Conservation (phyloP, 1,284 basidiomycete species). For the Moniliella sp. region DNA sequence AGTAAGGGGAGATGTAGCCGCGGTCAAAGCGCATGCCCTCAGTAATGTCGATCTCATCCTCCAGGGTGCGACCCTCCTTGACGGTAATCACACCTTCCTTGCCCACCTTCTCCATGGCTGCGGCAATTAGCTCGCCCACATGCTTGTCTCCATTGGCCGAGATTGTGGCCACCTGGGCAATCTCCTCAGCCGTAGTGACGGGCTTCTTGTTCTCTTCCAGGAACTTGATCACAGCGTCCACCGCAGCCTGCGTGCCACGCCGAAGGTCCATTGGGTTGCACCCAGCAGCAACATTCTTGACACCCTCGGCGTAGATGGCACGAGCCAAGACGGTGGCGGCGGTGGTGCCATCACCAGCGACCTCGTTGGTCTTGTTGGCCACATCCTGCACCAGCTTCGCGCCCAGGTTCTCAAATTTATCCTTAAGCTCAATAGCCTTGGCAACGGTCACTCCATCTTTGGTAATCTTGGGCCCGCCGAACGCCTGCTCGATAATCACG, state of each 20-base stretch:
- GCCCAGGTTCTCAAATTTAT: constrained; percentile 97
- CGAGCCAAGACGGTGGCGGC: constrained; percentile 89
- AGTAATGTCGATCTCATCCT: constrained; percentile 93
- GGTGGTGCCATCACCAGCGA: constrained; percentile 91
- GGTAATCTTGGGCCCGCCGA: constrained; percentile 89
- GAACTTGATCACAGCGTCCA: constrained; percentile 80
- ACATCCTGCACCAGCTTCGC: constrained; percentile 91
- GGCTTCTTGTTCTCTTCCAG: constrained; percentile 71
- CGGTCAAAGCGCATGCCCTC: constrained; percentile 99
- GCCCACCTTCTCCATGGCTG: constrained; percentile 98
- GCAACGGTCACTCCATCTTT: constrained; percentile 97
- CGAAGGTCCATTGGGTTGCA: constrained; percentile 99
- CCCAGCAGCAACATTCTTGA: constrained; percentile 94
- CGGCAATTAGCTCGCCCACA: constrained; percentile 85
- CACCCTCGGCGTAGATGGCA: constrained; percentile 92
- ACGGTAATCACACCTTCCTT: constrained; percentile 99
- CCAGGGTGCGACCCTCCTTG: constrained; percentile 89
- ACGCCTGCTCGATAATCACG: constrained; percentile 95
- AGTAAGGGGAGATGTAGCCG: constrained; percentile 93
- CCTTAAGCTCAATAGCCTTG: constrained; percentile 76
- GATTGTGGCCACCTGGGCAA: constrained; percentile 92
- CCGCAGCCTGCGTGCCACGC: constrained; percentile 80
- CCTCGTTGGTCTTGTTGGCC: constrained; percentile 85
- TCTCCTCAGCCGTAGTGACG: constrained; percentile 89
- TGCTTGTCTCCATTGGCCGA: constrained; percentile 89